Percentiles rank a stretch among this genome's conserved stretches.
Conservation (phyloP, 306 rosid species). For the Fragaria vesca region DNA sequence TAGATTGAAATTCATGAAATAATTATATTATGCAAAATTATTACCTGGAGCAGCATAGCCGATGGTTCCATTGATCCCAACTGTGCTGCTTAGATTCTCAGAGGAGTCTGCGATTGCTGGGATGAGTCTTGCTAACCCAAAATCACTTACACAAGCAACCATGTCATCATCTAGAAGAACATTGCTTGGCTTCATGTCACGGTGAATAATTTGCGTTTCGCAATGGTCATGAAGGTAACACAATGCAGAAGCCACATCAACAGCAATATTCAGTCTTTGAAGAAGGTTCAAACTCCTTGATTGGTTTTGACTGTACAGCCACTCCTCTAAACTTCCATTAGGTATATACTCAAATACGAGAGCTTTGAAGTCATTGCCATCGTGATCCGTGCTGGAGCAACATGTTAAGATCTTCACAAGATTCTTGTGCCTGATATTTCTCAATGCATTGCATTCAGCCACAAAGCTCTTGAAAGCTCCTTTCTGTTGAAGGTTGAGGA, state of each 20-base stretch:
- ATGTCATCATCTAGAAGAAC: neutral
- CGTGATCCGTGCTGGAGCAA: neutral
- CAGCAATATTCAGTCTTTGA: neutral
- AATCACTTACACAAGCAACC: neutral
- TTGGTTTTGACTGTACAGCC: neutral
- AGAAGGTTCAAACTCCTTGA: neutral
- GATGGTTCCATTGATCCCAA: neutral
- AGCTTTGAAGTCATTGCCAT: neutral
- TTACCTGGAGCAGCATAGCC: slow-evolving; percentile 1
- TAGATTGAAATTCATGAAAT: no score
- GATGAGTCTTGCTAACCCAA: neutral
- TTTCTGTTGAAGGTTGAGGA: neutral
- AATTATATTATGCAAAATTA: neutral
- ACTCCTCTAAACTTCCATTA: neutral
- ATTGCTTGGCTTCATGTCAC: neutral
- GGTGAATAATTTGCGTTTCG: neutral
- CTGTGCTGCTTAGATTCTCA: neutral
- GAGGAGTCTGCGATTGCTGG: neutral
- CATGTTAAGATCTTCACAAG: neutral
- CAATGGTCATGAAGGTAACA: neutral
- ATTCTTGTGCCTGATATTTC: neutral
- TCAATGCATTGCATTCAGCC: neutral
- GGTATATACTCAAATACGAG: neutral
- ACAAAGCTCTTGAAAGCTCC: neutral
- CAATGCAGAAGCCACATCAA: neutral